These are phyloP conservation scores for Dendrothele bispora DNA, from an alignment of 768 basidiomycete genomes.

Conservation along the genomic window DNA sequence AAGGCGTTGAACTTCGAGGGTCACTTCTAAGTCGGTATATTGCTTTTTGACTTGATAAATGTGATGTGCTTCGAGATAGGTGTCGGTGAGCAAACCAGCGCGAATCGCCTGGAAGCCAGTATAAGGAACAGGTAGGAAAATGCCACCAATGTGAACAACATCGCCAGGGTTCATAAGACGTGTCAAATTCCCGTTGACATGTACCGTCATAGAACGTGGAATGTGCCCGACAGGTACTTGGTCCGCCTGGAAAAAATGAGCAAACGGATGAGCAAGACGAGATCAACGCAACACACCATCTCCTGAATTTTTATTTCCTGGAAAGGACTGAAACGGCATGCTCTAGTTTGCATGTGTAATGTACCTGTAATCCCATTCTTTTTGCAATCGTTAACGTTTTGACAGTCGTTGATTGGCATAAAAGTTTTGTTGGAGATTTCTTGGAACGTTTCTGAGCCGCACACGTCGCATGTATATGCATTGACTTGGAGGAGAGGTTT, in stretches of 20 bases:
- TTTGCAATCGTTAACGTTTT: constrained; percentile 81
- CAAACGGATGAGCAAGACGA: constrained; percentile 1
- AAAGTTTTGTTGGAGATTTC: constrained; percentile 93
- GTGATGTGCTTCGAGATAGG: constrained; percentile 90
- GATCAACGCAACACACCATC: constrained; percentile 59
- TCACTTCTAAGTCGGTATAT: constrained; percentile 92
- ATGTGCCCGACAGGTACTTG: constrained; percentile 99
- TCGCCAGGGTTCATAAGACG: constrained; percentile 94
- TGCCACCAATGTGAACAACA: constrained; percentile 92
- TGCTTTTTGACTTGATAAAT: constrained; percentile 96
- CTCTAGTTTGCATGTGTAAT: constrained; percentile 97
- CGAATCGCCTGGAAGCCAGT: constrained; percentile 97
- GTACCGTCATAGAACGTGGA: constrained; percentile 97
- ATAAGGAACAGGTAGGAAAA: constrained; percentile 97
- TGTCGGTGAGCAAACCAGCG: constrained; percentile 95
- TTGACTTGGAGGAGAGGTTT: constrained; percentile 96
- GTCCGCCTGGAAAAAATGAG: constrained; percentile 63
- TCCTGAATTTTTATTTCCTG: constrained; percentile 99
- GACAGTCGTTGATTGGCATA: constrained; percentile 84
- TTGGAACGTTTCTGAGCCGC: constrained; percentile 98
- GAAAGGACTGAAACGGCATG: constrained; percentile 95
- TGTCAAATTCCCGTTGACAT: constrained; percentile 87
- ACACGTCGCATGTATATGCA: constrained; percentile 97
- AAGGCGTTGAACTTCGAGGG: constrained; percentile 73
- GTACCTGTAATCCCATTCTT: constrained; percentile 87